Base-by-base conservation (phyloP, 352 stramenopile genomes). In the Thalassiosira livingstoniorum region DNA sequence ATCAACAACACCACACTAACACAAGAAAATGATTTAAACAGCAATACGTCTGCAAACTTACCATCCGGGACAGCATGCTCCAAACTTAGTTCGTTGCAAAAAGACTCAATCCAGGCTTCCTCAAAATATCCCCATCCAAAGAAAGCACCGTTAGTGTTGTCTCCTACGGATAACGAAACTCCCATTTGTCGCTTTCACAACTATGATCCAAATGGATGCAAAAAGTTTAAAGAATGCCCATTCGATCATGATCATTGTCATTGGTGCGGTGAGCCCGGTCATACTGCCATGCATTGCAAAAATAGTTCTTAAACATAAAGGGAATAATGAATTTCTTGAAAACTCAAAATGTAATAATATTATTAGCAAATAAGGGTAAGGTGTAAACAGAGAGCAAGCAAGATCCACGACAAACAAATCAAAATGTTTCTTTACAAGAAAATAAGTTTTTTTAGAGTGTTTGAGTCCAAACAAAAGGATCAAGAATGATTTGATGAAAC, bases 181-280 rank as follows among this genome's bases (percentile, higher is more conserved):
- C 83, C 89, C 10, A 93, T 95, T 53, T 95, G 91, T 75, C 82
- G 91, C 35, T 95, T 91, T 69, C 83, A 95, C 69, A 95, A 95
- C 66, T 95, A 95, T 78, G 78, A 93, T 79, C 67, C 69, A 39
- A 78, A 90, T 25, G 90, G 90, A 75, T 89, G 83, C 58, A 89
- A 89, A 57, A 78, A 75, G 35, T 58, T 71, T 37, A 78, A 45
- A n/a, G 68, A 64, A 65, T 94, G 91, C 75, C 67, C 60, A n/a
- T 88, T 88, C 11, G 91, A 95, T 80, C 91, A 95, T 71, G 82
- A 89, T 3, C 61, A 94, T 61, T 95, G 91, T 75, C 91, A 95
- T 82, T 88, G 70, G 66, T 95, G 91, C 80, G 47, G 78, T 51
- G 25, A 75, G 31, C 21, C 11, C 32, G 91, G 91, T n/a, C 91